Percentiles rank a stretch among this genome's conserved stretches.
phyloP scores from a whole-genome alignment of 495 filamentous ascomycete genomes.

The Trichocladium antarcticum region DNA sequence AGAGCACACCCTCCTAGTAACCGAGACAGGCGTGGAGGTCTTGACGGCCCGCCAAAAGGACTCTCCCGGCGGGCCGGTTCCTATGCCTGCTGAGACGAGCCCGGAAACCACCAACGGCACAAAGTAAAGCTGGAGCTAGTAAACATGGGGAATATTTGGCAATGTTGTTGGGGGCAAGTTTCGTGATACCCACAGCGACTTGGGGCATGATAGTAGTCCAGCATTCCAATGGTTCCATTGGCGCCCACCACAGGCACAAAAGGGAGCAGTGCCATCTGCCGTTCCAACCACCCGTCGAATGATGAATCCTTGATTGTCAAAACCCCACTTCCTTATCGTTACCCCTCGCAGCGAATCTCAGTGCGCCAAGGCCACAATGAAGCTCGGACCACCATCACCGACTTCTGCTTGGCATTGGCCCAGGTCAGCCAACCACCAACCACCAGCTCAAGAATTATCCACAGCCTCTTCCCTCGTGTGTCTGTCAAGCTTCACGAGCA shows the following conservation, averaged over 20 bases:
- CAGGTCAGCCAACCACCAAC: constrained; percentile 18
- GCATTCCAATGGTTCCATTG: too few species aligned
- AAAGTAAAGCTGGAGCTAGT: not conserved
- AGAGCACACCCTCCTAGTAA: constrained; percentile 93
- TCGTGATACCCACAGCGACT: constrained; percentile 2
- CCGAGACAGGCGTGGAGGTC: constrained; percentile 85
- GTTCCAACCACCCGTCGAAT: too few species aligned
- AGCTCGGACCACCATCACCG: constrained; percentile 24
- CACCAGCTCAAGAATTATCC: constrained; percentile 18
- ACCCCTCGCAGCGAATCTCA: not conserved
- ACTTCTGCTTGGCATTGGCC: constrained; percentile 22
- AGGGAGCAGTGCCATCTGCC: too few species aligned
- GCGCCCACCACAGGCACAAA: too few species aligned
- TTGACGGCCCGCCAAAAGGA: constrained; percentile 70
- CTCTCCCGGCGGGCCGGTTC: constrained; percentile 75
- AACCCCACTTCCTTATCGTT: constrained; percentile 3
- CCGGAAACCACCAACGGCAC: constrained; percentile 14
- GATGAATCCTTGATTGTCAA: too few species aligned
- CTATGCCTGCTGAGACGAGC: constrained; percentile 44
- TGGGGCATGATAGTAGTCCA: not conserved
- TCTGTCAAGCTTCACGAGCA: constrained; percentile 13
- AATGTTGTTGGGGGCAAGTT: not conserved
- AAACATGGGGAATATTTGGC: not conserved
- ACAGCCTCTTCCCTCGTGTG: constrained; percentile 18
- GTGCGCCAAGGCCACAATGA: not conserved